phyloP scores from a whole-genome alignment of 495 filamentous ascomycete species.

The Xylaria castorea region DNA sequence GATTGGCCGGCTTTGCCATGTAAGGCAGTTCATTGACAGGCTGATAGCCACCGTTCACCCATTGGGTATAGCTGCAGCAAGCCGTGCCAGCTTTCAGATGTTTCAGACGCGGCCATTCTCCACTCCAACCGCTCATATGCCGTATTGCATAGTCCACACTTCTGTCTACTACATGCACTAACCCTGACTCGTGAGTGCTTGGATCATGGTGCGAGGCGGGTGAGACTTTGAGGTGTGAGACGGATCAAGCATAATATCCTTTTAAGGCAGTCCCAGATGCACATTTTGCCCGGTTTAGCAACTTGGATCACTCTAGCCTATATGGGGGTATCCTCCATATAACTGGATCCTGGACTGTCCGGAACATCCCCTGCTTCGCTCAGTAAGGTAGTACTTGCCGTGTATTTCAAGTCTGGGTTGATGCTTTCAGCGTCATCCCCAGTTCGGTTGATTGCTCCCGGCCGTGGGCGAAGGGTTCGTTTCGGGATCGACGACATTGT shows the following conservation, averaged over 20 bases:
- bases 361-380: not conserved
- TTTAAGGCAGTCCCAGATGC: conserved; percentile 2
- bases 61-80: conserved; percentile 29
- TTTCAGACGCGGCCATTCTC: conserved; percentile 19
- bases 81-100: conserved; percentile 14
- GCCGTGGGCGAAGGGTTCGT: conserved; percentile 38
- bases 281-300: not conserved
- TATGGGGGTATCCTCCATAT: not conserved
- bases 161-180: not conserved
- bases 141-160: not conserved
- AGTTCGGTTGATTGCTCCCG: conserved; percentile 25
- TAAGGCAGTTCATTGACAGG: conserved; percentile 5
- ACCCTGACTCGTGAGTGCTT: conserved; percentile 10
- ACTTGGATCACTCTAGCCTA: not conserved
- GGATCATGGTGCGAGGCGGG: not conserved
- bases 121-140: conserved; percentile 22
- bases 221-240: conserved; percentile 13
- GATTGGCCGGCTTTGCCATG: conserved; percentile 11
- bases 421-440: conserved; percentile 7
- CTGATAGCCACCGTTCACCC: not conserved
- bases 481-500: conserved; percentile 42
- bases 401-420: not conserved
- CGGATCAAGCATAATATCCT: not conserved
- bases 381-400: not conserved
- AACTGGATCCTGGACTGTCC: not conserved